Evolutionary conservation across 2,329 filamentous ascomycete species (phyloP), one percentile per base, ranked within the genome.

Genomic region (Didymella exigua): DNA sequence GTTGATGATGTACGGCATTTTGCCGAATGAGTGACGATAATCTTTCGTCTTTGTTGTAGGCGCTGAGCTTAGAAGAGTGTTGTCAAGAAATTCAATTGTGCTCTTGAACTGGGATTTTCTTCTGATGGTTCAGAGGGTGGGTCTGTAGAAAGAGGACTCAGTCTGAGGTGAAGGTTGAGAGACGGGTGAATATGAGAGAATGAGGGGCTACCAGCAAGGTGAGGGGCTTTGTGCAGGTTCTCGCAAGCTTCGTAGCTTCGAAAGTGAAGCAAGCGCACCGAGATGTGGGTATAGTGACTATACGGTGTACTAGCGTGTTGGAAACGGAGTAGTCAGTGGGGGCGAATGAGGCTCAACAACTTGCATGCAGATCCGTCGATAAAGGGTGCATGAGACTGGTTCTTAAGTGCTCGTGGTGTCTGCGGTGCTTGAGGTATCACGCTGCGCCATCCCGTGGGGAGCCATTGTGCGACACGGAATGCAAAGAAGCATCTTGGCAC

Each of bases 1-100:
- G 30, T 57, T 49, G 46, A 66, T 63, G 26, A 67, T 56, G 52
- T 67, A 67, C 3, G 65, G 63, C 65, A 67, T 67, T 7, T 9
- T 56, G 24, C 13, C 36, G 16, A 16, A 18, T n/a, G 18, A 19
- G 16, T 19, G 18, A 9, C 1, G 18, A 21, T 3, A 6, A 14
- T 13, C 2, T 21, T 36, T 36, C 16, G 18, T 10, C 33, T 19
- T 13, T 36, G 33, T 21, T 36, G 18, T 11, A 6, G 18, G 9
- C 5, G 19, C 6, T 9, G 21, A 36, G 9, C 18, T 19, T 2
- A 34, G 31, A 16, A 8, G 14, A n/a, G 10, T 34, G 16, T 34
- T 16, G 16, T 18, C 9, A 19, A 19, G n/a, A 19, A 18, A 21
- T 40, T 8, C 8, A 27, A 29, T 23, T 29, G 13, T 9, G 30